Percentiles rank a stretch among this genome's conserved stretches.
phyloP scores from a whole-genome alignment of 2,329 filamentous ascomycete genomes.

The Pyrenochaeta sp. region DNA sequence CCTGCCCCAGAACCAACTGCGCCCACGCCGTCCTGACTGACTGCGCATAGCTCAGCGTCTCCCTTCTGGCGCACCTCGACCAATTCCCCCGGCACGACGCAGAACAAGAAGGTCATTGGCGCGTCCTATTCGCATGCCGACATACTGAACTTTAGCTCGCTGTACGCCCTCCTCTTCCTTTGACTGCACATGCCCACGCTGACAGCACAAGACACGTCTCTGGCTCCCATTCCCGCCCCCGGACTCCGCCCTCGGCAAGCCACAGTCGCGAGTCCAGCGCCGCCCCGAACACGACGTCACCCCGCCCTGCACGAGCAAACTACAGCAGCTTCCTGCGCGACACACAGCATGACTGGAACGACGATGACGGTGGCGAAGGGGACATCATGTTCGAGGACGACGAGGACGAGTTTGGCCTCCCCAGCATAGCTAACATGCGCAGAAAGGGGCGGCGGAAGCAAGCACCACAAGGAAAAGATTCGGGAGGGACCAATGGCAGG shows the following conservation, averaged over 20 bases:
- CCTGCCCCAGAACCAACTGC: background rate
- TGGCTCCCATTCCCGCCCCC: slow-evolving; percentile 70
- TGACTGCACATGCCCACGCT: slow-evolving; percentile 8
- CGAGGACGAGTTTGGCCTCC: slow-evolving; percentile 94
- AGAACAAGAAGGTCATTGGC: slow-evolving; percentile 78
- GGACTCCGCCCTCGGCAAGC: slow-evolving; percentile 73
- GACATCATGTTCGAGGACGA: slow-evolving; percentile 87
- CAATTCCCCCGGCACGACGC: slow-evolving; percentile 54
- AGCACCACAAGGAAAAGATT: slow-evolving; percentile 54
- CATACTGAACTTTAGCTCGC: slow-evolving; percentile 83
- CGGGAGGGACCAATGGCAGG: slow-evolving; percentile 40
- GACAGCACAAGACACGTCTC: slow-evolving; percentile 63
- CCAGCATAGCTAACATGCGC: slow-evolving; percentile 90
- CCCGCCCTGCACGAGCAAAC: slow-evolving; percentile 68
- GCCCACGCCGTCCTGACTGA: slow-evolving; percentile 9
- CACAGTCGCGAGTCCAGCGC: slow-evolving; percentile 65
- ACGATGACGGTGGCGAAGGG: slow-evolving; percentile 68
- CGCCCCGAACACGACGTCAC: slow-evolving; percentile 65
- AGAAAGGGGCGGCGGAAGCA: slow-evolving; percentile 66
- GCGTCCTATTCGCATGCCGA: slow-evolving; percentile 97
- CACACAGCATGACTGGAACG: slow-evolving; percentile 82
- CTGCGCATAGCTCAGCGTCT: slow-evolving; percentile 72
- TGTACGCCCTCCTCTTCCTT: slow-evolving; percentile 61
- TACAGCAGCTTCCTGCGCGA: slow-evolving; percentile 85
- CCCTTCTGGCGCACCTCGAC: slow-evolving; percentile 81